Percentiles rank a stretch among this genome's conserved stretches.
Conservation (phyloP, 2,329 filamentous ascomycete genomes). For the Aspergillus pseudoglaucus region DNA sequence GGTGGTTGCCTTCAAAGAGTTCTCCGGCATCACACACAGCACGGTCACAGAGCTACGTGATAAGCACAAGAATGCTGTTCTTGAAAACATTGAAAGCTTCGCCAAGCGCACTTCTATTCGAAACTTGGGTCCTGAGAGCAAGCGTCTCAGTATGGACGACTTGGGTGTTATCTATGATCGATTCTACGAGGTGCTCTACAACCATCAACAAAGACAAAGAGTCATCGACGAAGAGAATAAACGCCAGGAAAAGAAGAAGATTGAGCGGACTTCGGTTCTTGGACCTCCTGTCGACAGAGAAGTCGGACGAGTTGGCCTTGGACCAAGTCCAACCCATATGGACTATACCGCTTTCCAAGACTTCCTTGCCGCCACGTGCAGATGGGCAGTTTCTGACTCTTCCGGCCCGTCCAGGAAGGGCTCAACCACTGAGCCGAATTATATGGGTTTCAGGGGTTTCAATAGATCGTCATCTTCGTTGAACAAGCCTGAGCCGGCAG, state of each 20-base stretch:
- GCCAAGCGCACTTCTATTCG: constrained; percentile 94
- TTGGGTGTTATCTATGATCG: constrained; percentile 86
- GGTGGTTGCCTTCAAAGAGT: constrained; percentile 98
- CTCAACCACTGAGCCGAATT: constrained; percentile 45
- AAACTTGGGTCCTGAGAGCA: constrained; percentile 93
- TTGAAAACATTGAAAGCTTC: constrained; percentile 95
- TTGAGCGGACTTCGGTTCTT: constrained; percentile 34
- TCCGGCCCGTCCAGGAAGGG: constrained; percentile 55
- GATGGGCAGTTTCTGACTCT: constrained; percentile 88
- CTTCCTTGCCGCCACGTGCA: constrained; percentile 81
- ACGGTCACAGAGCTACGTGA: constrained; percentile 82
- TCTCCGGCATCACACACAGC: constrained; percentile 87
- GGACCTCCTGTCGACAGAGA: constrained; percentile 56
- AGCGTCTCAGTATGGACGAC: constrained; percentile 77
- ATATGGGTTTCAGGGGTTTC: constrained; percentile 50
- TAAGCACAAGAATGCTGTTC: constrained; percentile 88
- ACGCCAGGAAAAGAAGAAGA: constrained; percentile 56
- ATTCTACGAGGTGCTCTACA: constrained; percentile 88
- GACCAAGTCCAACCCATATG: constrained; percentile 87
- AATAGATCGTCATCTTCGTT: constrained; percentile 47
- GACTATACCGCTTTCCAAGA: constrained; percentile 95
- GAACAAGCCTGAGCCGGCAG: constrained; percentile 65
- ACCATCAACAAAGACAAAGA: constrained; percentile 75
- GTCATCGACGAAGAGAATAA: constrained; percentile 69
- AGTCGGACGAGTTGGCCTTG: constrained; percentile 79